phyloP scores from a whole-genome alignment of 805 yeast genomes.

The Schizosaccharomyces japonicus region DNA sequence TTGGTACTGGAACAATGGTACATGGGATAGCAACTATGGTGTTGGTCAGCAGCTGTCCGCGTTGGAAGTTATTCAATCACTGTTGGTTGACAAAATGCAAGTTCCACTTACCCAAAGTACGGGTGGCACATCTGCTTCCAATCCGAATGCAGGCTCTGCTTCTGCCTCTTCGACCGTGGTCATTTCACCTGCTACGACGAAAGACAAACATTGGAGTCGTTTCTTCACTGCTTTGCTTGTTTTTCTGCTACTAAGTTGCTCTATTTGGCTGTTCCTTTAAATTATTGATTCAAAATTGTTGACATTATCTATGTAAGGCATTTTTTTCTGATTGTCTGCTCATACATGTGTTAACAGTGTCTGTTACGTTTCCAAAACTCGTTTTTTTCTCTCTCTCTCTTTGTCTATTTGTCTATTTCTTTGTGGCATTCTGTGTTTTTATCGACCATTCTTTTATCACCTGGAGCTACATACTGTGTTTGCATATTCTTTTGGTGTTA shows the following conservation, averaged over 20 bases:
- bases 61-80: constrained; percentile 34
- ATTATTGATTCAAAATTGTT: not conserved
- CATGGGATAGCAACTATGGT: constrained; percentile 50
- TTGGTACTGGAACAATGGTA: constrained; percentile 27
- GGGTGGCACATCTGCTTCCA: not conserved
- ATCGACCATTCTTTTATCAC: too few relatives aligned
- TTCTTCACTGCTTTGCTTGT: not conserved
- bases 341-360: too few relatives aligned
- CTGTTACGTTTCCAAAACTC: too few relatives aligned
- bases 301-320: not conserved
- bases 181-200: not conserved
- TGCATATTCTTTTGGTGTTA: too few relatives aligned
- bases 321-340: too few relatives aligned
- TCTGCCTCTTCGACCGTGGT: not conserved
- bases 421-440: too few relatives aligned
- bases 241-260: not conserved
- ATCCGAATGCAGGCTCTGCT: not conserved
- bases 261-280: not conserved
- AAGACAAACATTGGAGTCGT: not conserved
- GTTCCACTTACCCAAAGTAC: not conserved
- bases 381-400: too few relatives aligned
- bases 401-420: too few relatives aligned
- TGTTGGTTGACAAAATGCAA: constrained; percentile 11
- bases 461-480: too few relatives aligned
- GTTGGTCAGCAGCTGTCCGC: constrained; percentile 72